Evolutionary conservation across 495 filamentous ascomycete species (phyloP).

Genomic region (Penicillium malachiteum): DNA sequence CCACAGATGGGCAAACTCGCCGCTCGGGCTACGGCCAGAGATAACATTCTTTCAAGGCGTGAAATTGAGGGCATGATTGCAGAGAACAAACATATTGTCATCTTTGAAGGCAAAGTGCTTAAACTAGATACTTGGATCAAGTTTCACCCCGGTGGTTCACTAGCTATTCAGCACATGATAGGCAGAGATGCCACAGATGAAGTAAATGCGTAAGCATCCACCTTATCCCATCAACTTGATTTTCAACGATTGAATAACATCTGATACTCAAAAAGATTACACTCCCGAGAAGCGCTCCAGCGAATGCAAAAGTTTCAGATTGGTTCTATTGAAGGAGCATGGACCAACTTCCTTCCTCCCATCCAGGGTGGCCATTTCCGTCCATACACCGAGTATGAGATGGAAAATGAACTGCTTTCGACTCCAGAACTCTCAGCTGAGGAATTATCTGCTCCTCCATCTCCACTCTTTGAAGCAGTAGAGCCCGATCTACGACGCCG

Average conservation of each 20-base stretch:
- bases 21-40: constrained; percentile 31
- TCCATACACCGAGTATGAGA: constrained; percentile 3
- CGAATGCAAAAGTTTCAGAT: constrained; percentile 75
- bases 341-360: constrained; percentile 79
- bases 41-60: constrained; percentile 56
- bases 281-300: constrained; percentile 66
- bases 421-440: constrained; percentile 10
- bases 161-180: constrained; percentile 83
- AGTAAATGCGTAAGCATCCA: constrained; percentile 53
- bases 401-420: not conserved
- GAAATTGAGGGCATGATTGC: constrained; percentile 79
- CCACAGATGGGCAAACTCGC: constrained; percentile 5
- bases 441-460: constrained; percentile 13
- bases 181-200: constrained; percentile 87
- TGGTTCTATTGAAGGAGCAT: constrained; percentile 69
- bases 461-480: constrained; percentile 14
- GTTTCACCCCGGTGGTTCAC: constrained; percentile 83
- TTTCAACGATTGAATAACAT: constrained; percentile 1
- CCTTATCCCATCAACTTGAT: not conserved
- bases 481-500: constrained; percentile 11
- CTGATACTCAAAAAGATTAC: constrained; percentile 50
- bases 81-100: constrained; percentile 67
- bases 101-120: constrained; percentile 71
- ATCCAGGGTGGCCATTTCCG: constrained; percentile 76
- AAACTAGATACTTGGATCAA: constrained; percentile 77